Evolutionary conservation across 768 basidiomycete genomes (phyloP).

Genomic region (Artomyces pyxidatus): DNA sequence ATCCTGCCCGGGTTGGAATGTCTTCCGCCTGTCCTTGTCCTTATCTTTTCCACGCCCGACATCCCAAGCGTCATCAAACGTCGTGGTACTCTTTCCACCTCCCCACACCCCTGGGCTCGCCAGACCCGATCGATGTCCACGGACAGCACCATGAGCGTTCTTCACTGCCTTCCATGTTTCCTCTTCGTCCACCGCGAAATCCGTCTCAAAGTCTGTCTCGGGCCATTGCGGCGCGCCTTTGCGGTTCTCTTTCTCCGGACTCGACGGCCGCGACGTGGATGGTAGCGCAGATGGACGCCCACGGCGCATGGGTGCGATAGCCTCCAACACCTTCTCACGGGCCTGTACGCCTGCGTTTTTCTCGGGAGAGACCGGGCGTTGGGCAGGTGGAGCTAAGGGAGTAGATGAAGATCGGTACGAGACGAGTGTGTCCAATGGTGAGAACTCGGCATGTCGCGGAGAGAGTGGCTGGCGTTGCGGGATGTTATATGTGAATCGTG

Average conservation of each 20-base stretch:
- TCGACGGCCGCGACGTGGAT: slow-evolving; percentile 19
- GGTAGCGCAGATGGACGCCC: slow-evolving; percentile 42
- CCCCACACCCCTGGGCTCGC: slow-evolving; percentile 12
- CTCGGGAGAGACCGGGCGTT: slow-evolving; percentile 21
- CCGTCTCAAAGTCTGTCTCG: slow-evolving; percentile 16
- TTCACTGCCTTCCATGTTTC: slow-evolving; percentile 11
- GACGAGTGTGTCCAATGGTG: slow-evolving; percentile 31
- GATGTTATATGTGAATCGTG: slow-evolving; percentile 62
- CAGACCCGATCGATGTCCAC: slow-evolving; percentile 16
- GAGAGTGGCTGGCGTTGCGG: slow-evolving; percentile 42
- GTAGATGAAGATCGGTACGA: slow-evolving; percentile 25
- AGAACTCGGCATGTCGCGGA: slow-evolving; percentile 24
- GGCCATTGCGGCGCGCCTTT: not conserved
- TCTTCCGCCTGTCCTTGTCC: slow-evolving; percentile 14
- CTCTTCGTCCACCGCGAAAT: slow-evolving; percentile 24
- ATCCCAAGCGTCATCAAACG: slow-evolving; percentile 12
- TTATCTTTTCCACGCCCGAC: slow-evolving; percentile 4
- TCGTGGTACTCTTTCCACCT: not conserved
- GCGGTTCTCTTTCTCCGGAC: slow-evolving; percentile 17
- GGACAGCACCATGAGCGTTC: slow-evolving; percentile 12
- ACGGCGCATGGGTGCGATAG: slow-evolving; percentile 71
- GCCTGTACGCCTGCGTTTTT: slow-evolving; percentile 56
- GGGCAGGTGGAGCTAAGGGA: slow-evolving; percentile 14
- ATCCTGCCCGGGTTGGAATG: slow-evolving; percentile 3
- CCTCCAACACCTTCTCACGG: slow-evolving; percentile 70